Base-by-base conservation (phyloP, 352 stramenopile genomes). In the Globisporangium emineosum region DNA sequence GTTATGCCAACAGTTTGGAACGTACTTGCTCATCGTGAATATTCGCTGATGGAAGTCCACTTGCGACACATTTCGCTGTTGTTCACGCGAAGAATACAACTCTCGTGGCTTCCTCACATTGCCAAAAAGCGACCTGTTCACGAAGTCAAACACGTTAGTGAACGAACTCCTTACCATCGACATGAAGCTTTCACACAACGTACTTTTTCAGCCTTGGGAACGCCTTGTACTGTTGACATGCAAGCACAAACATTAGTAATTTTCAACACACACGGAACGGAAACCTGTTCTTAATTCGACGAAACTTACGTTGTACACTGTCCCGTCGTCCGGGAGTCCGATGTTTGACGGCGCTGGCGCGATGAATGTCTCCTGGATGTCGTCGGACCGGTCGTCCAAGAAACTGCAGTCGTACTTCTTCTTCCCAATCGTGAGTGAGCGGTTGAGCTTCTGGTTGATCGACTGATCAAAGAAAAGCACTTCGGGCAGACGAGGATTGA, bases 321-420 rank as follows among this genome's bases (percentile, higher is more conserved):
- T 90, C 12, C 86, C 83, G 54, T 94, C 81, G 57, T 91, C 83
- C 6, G 83, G 86, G 13, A 94, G 76, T 0, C 83, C 86, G 51
- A 92, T 86, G 42, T 89, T 93, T 13, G 86, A 94, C 6, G 86
- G 86, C 29, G 83, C 75, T 42, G 86, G 86, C 2, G 83, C 82
- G 25, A 94, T 91, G 64, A 91, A 94, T 8, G 86, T 94, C 66
- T 93, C 86, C 58, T 87, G 78, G 61, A 94, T 86, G 9, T 88
- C 78, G 55, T 94, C 82, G 0, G 80, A 81, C 7, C 69, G 74
- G 58, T 93, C 81, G 23, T 91, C 83, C n/a, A 94, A 67, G 63
- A 94, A 94, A 52, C 75, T 86, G 67, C 82, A 90, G 62, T 94
- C 83, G 57, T 87, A 83, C 64, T 94, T 94, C 70, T 90, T 91